A percentile compares a stretch with the other conserved stretches of the same genome.
phyloP scores from a whole-genome alignment of 176 grass and related monocot species.

The Triticum timopheevii region DNA sequence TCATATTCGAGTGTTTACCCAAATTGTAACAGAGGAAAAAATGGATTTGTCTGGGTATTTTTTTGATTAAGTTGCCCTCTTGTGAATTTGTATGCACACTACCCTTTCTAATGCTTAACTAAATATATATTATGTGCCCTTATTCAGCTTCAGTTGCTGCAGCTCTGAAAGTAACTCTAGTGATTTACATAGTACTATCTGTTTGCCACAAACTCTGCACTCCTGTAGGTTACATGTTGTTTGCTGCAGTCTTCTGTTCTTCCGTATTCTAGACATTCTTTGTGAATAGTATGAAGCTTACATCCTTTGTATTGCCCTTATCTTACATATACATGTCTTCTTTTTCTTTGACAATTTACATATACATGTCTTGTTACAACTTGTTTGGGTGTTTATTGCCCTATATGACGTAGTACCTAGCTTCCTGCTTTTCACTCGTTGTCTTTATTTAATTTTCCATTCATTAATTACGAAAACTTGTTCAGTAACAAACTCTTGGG shows the following conservation, averaged over 20 bases:
- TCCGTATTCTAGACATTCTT: background rate
- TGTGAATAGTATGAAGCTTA: background rate
- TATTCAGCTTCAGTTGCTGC: background rate
- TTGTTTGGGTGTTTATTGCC: background rate
- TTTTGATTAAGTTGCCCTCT: background rate
- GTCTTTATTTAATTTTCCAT: background rate
- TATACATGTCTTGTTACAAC: background rate
- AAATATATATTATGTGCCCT: background rate
- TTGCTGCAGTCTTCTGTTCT: background rate
- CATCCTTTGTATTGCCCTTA: background rate
- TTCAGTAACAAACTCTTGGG: background rate
- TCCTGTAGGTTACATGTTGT: background rate
- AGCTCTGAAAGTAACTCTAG: background rate
- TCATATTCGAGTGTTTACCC: background rate
- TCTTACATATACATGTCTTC: background rate
- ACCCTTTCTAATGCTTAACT: conserved; percentile 1
- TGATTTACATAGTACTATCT: background rate
- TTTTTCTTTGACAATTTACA: background rate
- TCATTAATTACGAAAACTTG: background rate
- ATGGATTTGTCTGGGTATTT: background rate
- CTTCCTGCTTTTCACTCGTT: background rate
- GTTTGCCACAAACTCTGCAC: background rate
- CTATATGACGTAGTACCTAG: background rate
- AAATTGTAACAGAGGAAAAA: conserved; percentile 6
- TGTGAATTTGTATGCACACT: background rate